Base-by-base conservation (phyloP, 805 yeast species). In the Pichia cephalocereana region DNA sequence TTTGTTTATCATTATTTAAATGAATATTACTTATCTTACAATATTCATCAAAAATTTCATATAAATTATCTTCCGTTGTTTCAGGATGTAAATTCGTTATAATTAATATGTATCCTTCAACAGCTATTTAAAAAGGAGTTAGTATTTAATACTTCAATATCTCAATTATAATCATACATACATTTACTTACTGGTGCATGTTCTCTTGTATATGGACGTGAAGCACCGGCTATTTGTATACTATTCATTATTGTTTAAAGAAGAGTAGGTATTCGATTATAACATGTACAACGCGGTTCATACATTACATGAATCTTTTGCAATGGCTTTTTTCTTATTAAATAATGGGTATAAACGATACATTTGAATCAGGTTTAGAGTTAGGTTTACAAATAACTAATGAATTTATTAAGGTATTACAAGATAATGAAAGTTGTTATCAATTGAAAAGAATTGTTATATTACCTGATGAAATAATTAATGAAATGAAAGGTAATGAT, bases 31-130 rank as follows among this genome's bases (percentile, higher is more conserved):
- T 58, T 11, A 74, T 65, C 12, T 50, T 56, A 2, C 75, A 76
- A 46, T 53, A 70, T 27, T 72, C 76, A 34, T 68, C 60, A 51
- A 72, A 70, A 34, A 61, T 57, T 52, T 74, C 77, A 6, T 51
- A 50, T 1, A 72, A 49, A 30, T 70, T 74, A 43, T 71, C 77
- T 45, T 74, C 78, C 9, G 71, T 55, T 2, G 71, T 68, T 54
- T 73, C 78, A 37, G 70, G 73, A 47, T 74, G 75, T 17, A 73
- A 45, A 37, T 70, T 70, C 0, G 67, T 60, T 8, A 63, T 70
- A 4, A 72, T 57, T 2, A 73, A 28, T 8, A 72, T 65, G 61
- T 70, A 72, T 14, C 76, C 78, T 51, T 71, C 75, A 17, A 70
- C 55, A 5, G 74, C 68, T 67, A 36, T 12, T n/a, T 9, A 30